Evolutionary conservation across 345 rosid species (phyloP).

Genomic region (Noccaea caerulescens): DNA sequence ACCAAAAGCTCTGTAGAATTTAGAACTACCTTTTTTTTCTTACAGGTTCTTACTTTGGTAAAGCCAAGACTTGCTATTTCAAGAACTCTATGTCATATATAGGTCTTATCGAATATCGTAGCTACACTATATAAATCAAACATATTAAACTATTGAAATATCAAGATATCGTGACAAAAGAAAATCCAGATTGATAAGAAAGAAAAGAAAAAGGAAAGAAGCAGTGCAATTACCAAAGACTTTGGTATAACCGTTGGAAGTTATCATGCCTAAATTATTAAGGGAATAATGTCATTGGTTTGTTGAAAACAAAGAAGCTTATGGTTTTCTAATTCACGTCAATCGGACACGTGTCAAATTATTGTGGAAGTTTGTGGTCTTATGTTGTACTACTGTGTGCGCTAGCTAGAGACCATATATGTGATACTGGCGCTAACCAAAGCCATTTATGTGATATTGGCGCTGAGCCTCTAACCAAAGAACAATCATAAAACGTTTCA

Average conservation of each 20-base stretch:
- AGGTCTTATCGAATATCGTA: conserved; percentile 47
- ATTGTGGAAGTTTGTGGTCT: conserved; percentile 29
- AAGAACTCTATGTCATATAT: conserved; percentile 43
- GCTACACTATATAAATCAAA: conserved; percentile 38
- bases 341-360: conserved; percentile 35
- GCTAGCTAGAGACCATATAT: conserved; percentile 5
- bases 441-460: conserved; percentile 1
- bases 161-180: conserved; percentile 2
- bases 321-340: conserved; percentile 27
- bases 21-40: background rate
- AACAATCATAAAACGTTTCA: background rate
- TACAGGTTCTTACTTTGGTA: conserved; percentile 36
- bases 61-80: conserved; percentile 42
- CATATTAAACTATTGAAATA: conserved; percentile 1
- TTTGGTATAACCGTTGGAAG: conserved; percentile 36
- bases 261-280: conserved; percentile 24
- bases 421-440: conserved; percentile 11
- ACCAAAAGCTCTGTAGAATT: background rate
- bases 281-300: conserved; percentile 16
- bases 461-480: background rate
- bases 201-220: conserved; percentile 14
- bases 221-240: conserved; percentile 39
- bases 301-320: conserved; percentile 13
- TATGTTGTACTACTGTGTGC: conserved; percentile 3
- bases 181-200: conserved; percentile 29